Conservation (phyloP, 2,329 filamentous ascomycete species). For the Botrytis paeoniae region DNA sequence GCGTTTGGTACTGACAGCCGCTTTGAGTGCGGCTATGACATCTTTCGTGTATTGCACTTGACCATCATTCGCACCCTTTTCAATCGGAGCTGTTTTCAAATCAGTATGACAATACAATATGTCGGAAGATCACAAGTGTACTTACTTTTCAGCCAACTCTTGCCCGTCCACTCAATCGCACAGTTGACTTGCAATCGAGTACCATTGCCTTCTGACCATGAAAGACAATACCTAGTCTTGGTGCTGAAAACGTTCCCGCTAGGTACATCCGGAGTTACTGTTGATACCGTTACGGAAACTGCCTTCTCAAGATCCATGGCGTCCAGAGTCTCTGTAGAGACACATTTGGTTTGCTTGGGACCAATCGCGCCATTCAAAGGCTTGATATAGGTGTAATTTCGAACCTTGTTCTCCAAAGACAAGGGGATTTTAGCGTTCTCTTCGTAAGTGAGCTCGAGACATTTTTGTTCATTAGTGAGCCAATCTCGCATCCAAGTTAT, state of each 20-base stretch:
- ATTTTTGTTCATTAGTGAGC: constrained; percentile 84
- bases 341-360: constrained; percentile 91
- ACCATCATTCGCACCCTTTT: constrained; percentile 90
- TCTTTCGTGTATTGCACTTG: constrained; percentile 81
- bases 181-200: constrained; percentile 87
- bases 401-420: constrained; percentile 68
- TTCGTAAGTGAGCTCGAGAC: constrained; percentile 79
- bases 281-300: constrained; percentile 76
- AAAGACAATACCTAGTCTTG: constrained; percentile 92
- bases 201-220: constrained; percentile 83
- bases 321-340: constrained; percentile 82
- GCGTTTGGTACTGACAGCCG: constrained; percentile 65
- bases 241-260: constrained; percentile 87
- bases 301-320: constrained; percentile 82
- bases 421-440: constrained; percentile 60
- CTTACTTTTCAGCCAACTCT: constrained; percentile 95
- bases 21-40: constrained; percentile 69
- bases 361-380: constrained; percentile 81
- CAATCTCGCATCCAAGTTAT: constrained; percentile 82
- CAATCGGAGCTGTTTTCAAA: constrained; percentile 70
- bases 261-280: constrained; percentile 91
- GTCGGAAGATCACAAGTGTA: not conserved
- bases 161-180: constrained; percentile 91
- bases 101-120: not conserved
- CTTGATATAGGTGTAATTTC: constrained; percentile 86